phyloP scores from a whole-genome alignment of 1,139 yeast species.

The Hemisphaericaspora xylanilytica region DNA sequence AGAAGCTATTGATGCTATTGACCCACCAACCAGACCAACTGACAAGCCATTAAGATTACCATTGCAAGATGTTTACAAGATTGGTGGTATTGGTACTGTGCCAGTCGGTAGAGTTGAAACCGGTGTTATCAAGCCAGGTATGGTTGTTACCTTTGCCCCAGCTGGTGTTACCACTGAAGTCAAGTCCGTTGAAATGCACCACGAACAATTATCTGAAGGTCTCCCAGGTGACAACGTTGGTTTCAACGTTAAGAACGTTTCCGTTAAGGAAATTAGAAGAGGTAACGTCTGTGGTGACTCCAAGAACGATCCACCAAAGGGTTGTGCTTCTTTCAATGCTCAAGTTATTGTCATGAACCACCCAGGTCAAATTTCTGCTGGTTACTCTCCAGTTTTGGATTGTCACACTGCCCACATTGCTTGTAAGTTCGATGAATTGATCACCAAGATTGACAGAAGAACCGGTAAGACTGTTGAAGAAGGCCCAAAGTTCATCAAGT shows the following conservation, averaged over 20 bases:
- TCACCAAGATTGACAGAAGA: conserved; percentile 92
- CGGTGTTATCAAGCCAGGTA: conserved; percentile 89
- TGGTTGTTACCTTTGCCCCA: conserved; percentile 89
- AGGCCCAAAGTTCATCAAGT: conserved; percentile 81
- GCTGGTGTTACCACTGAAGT: conserved; percentile 92
- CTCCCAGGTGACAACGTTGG: conserved; percentile 94
- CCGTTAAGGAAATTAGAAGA: conserved; percentile 92
- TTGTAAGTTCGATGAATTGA: conserved; percentile 80
- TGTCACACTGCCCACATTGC: conserved; percentile 97
- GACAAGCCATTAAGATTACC: conserved; percentile 92
- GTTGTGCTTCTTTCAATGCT: conserved; percentile 79
- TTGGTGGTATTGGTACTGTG: conserved; percentile 92
- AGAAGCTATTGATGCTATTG: conserved; percentile 85
- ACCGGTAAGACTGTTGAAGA: conserved; percentile 86
- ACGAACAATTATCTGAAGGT: conserved; percentile 84
- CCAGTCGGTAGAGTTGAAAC: conserved; percentile 95
- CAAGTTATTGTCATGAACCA: conserved; percentile 90
- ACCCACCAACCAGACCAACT: conserved; percentile 82
- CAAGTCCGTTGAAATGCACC: conserved; percentile 93
- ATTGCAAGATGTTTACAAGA: conserved; percentile 90
- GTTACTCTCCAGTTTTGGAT: conserved; percentile 91
- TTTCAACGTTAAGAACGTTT: conserved; percentile 91
- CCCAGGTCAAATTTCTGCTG: conserved; percentile 92
- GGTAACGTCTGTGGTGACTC: conserved; percentile 96
- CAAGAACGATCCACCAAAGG: conserved; percentile 91